Evolutionary conservation across 331 rosid species (phyloP), one percentile per base, ranked within the genome.

Genomic region (Prunus yedoensis): DNA sequence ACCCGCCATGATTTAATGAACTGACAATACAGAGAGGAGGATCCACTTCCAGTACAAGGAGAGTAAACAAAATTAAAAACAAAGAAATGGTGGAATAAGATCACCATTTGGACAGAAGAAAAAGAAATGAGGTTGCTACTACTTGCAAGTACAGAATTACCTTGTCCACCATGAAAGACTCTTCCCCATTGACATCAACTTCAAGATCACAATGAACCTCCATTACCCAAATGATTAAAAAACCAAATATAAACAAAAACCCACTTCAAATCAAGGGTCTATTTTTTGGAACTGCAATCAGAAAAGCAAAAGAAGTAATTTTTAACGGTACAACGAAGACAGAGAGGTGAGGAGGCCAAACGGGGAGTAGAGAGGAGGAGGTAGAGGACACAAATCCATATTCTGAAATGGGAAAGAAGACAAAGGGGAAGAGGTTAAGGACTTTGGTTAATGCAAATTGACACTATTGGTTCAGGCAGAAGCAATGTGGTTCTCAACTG

Each of bases 181-280:
- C 94, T 85, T 94, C 92, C 63, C 97, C 96, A 80, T 94, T 90
- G 77, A 94, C 93, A 81, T 92, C 97, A 16, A 94, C 97, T 88
- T 90, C 87, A 83, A 94, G 97, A 79, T 94, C 85, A 83, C 96
- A 90, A 81, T 56, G 83, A 83, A 49, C 54, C 67, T 89, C 97
- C 97, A 94, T 92, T 30, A 54, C 78, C 77, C 58, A 47, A 54
- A 15, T n/a, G 49, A 35, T 46, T 14, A 49, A 63, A 56, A 58
- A 20, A 49, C 11, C 41, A 10, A 76, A 67, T 27, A 59, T 10
- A 20, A 63, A 16, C 63, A 45, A 66, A 73, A 71, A 66, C 49
- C 73, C 74, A 47, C 66, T 63, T 66, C 69, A 75, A 73, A 78
- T 69, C 66, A 67, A 46, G 60, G 14, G 43, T 27, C 16, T 9